phyloP scores from a whole-genome alignment of 805 yeast genomes.

The Candida peoriensis region DNA sequence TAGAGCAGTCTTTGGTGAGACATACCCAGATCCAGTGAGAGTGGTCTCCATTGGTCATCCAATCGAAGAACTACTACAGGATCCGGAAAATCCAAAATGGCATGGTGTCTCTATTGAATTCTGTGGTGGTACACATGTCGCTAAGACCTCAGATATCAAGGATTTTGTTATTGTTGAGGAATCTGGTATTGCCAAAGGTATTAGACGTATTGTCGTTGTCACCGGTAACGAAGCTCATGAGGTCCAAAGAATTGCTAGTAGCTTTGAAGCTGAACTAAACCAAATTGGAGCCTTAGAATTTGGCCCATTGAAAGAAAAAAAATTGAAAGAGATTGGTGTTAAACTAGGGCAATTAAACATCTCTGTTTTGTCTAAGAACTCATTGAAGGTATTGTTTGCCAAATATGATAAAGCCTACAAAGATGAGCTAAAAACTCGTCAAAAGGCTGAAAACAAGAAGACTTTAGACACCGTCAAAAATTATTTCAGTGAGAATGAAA shows the following conservation, averaged over 20 bases:
- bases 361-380: slow-evolving; percentile 74
- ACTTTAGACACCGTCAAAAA: slow-evolving; percentile 71
- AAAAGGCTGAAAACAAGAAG: slow-evolving; percentile 81
- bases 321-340: slow-evolving; percentile 79
- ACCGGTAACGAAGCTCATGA: slow-evolving; percentile 88
- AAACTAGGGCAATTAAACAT: slow-evolving; percentile 76
- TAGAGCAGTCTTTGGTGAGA: slow-evolving; percentile 98
- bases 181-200: slow-evolving; percentile 97
- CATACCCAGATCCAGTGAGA: slow-evolving; percentile 98
- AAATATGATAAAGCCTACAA: slow-evolving; percentile 81
- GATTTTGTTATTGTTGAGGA: slow-evolving; percentile 89
- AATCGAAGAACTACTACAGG: slow-evolving; percentile 69
- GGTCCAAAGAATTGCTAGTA: slow-evolving; percentile 80
- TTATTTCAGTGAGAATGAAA: slow-evolving; percentile 53
- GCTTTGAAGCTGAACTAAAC: slow-evolving; percentile 57
- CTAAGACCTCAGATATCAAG: slow-evolving; percentile 88
- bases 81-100: slow-evolving; percentile 78
- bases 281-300: slow-evolving; percentile 59
- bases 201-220: slow-evolving; percentile 95
- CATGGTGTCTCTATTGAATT: slow-evolving; percentile 77
- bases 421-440: slow-evolving; percentile 82
- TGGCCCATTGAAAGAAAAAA: slow-evolving; percentile 75
- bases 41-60: slow-evolving; percentile 95
- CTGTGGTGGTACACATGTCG: slow-evolving; percentile 99
- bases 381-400: slow-evolving; percentile 66